Evolutionary conservation across 1,284 basidiomycete species (phyloP), one percentile per base, ranked within the genome.

Genomic region (Athelia sp.): DNA sequence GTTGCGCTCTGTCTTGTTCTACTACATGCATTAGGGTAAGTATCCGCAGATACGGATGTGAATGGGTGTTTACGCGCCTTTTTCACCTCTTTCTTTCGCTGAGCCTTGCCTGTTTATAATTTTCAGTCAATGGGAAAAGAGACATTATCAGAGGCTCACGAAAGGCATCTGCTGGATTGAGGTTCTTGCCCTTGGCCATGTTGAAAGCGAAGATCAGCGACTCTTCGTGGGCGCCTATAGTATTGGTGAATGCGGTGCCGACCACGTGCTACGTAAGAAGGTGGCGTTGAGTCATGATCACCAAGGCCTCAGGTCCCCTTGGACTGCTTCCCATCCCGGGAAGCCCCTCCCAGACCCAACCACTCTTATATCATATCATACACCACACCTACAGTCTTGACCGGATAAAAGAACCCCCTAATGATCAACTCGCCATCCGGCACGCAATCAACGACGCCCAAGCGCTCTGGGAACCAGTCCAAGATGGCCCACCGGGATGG

Each of bases 11-110:
- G 85, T 72, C 73, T 93, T 94, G 73, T 95, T 94, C 92, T 94
- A 86, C 81, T 84, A 64, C 66, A 76, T 47, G 54, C 48, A 55
- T 31, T n/a, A 46, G 53, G 49, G 53, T 58, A 52, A 63, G 56
- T 52, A 50, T 50, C 45, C 49, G 43, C 31, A 55, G 18, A 53
- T 50, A 46, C 43, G 23, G 36, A 44, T 34, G 47, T 46, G 45
- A 34, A 54, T 49, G 26, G 4, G 26, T 29, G 26, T 43, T 46
- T 52, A 52, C 72, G 56, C 67, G 87, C 91, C 84, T 93, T 94
- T 73, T 93, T 93, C 31, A 94, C 71, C 65, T 96, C 91, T 65
- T 90, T 93, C 67, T 90, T 92, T 53, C 89, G 77, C 62, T 87
- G 84, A 6, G 87, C 82, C 71, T 96, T 96, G 54, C 90, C 90